Evolutionary conservation across 306 rosid genomes (phyloP), one percentile per base, ranked within the genome.

Genomic region (Begonia fuchsioides): DNA sequence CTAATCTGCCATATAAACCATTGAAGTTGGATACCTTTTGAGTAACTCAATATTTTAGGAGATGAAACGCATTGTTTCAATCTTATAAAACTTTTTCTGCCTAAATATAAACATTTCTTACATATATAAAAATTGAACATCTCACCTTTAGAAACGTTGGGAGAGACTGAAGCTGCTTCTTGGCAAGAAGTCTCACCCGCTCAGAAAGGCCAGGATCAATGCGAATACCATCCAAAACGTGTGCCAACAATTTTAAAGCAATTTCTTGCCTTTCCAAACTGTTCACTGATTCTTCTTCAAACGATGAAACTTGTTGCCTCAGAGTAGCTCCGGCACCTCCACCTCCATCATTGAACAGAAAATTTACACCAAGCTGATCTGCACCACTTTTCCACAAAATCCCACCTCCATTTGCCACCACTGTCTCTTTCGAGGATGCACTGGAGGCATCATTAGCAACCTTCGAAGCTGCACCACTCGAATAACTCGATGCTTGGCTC

Each of bases 201-300:
- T 81, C 95, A 75, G 76, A 70, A 55, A 90, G 75, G 39, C 61
- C 69, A 8, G 80, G 49, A 56, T 90, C 92, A 56, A 81, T 44
- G 9, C 52, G 69, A 47, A 46, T 72, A 66, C 77, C 71, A n/a
- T 81, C 74, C 64, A 84, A 70, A 60, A 77, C 72, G 54, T 84
- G 87, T 44, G 85, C 93, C 64, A 81, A 73, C 76, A 90, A 60
- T 64, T 77, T 85, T 64, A 85, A 81, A 55, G 94, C 92, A 60
- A 85, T 67, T 47, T 79, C 98, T 49, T 84, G 95, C 72, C 80
- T 85, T 76, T 85, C 98, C 84, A 90, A 79, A 59, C 58, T 75
- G 47, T 78, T 87, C 50, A 90, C 78, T 13, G 87, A 57, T 73
- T 90, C 98, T 52, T 90, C 95, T 80, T 85, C 95, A n/a, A 90